phyloP scores from a whole-genome alignment of 495 filamentous ascomycete genomes.

The Aspergillus conjunctus region DNA sequence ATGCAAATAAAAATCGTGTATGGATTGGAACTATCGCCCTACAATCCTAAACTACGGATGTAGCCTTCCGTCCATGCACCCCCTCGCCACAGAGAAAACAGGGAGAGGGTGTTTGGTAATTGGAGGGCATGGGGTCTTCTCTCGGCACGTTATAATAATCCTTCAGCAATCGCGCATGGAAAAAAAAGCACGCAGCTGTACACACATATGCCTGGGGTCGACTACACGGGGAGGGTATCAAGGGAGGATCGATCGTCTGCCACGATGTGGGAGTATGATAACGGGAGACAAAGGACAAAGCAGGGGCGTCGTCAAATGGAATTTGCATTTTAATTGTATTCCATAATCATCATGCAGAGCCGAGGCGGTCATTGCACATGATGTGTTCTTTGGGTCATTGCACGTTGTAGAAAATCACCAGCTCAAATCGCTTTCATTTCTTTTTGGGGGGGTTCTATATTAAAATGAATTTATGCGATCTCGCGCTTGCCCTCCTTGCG shows the following conservation, averaged over 20 bases:
- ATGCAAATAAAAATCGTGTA: slow-evolving; percentile 5
- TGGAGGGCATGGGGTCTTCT: slow-evolving; percentile 64
- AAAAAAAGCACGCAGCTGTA: slow-evolving; percentile 81
- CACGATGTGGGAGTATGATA: background rate
- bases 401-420: slow-evolving; percentile 42
- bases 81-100: slow-evolving; percentile 59
- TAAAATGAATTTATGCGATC: slow-evolving; percentile 66
- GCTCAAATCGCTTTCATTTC: slow-evolving; percentile 43
- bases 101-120: slow-evolving; percentile 88
- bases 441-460: slow-evolving; percentile 32
- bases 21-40: slow-evolving; percentile 15
- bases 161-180: slow-evolving; percentile 91
- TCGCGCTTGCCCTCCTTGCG: slow-evolving; percentile 95
- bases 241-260: slow-evolving; percentile 17
- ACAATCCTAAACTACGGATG: slow-evolving; percentile 43
- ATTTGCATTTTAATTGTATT: slow-evolving; percentile 25
- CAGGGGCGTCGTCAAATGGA: slow-evolving; percentile 23
- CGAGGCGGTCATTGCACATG: slow-evolving; percentile 21
- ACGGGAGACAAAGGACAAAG: slow-evolving; percentile 3
- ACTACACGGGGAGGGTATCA: slow-evolving; percentile 7
- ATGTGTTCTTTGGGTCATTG: slow-evolving; percentile 36
- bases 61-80: slow-evolving; percentile 91
- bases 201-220: slow-evolving; percentile 90
- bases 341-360: slow-evolving; percentile 22
- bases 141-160: slow-evolving; percentile 93